phyloP scores from a whole-genome alignment of 2,329 filamentous ascomycete species.

The Rutstroemia sp. region DNA sequence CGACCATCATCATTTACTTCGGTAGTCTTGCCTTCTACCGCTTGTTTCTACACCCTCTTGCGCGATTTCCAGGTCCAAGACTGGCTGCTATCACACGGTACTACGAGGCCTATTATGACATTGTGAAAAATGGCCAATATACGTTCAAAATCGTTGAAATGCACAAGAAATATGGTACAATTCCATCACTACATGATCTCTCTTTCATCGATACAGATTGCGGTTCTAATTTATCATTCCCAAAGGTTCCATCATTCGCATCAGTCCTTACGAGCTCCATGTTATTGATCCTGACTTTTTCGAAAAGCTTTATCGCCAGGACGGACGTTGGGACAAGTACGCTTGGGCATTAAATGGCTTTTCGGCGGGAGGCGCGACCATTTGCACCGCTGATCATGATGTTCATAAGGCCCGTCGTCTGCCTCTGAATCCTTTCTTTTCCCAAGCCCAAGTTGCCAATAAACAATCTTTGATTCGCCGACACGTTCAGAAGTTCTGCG shows the following conservation, averaged over 20 bases:
- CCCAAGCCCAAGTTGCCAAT: conserved; percentile 18
- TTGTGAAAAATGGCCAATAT: conserved; percentile 8
- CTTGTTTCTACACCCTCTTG: neutral
- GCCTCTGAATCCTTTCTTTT: conserved; percentile 26
- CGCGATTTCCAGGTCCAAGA: neutral
- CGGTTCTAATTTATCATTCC: neutral
- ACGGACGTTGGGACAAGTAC: conserved; percentile 18
- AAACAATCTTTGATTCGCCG: neutral
- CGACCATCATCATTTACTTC: neutral
- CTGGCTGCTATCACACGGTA: neutral
- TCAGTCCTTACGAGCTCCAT: conserved; percentile 27
- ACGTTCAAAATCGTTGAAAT: conserved; percentile 12
- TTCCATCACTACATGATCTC: neutral
- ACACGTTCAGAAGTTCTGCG: conserved; percentile 5
- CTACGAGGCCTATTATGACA: conserved; percentile 12
- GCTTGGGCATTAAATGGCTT: conserved; percentile 11
- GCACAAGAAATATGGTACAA: conserved; percentile 15
- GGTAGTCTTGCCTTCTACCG: neutral
- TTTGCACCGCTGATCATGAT: conserved; percentile 7
- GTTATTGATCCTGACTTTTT: conserved; percentile 23
- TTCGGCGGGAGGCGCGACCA: conserved; percentile 4
- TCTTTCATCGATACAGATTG: neutral
- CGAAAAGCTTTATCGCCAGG: conserved; percentile 15
- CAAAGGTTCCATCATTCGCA: conserved; percentile 25
- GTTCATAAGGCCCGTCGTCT: conserved; percentile 10